A percentile compares a stretch with the other conserved stretches of the same genome.
Evolutionary conservation across 2,329 filamentous ascomycete species (phyloP).

Genomic region (Arthrobotrys sphaeroides): DNA sequence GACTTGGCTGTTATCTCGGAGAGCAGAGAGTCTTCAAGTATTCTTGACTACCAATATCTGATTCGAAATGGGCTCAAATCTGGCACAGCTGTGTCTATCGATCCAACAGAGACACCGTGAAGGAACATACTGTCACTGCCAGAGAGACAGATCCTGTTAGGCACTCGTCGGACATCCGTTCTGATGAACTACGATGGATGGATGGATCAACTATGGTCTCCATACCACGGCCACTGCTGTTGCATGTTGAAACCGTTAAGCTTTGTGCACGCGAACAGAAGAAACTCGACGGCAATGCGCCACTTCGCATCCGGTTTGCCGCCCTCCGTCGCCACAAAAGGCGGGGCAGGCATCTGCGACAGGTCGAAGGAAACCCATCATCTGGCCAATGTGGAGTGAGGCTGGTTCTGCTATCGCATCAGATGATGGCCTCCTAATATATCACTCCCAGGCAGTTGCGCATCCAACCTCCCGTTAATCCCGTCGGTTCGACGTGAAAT

Average conservation of each 20-base stretch:
- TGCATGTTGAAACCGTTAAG: conserved; percentile 30
- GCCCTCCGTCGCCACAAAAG: conserved; percentile 43
- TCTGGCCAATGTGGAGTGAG: conserved; percentile 3
- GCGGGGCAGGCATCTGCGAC: conserved; percentile 24
- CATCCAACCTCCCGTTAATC: conserved; percentile 6
- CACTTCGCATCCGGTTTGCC: conserved; percentile 52
- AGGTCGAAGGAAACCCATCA: neutral
- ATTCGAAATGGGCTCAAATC: no score
- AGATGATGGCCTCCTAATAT: conserved; percentile 42
- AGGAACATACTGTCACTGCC: neutral
- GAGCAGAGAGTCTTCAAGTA: no score
- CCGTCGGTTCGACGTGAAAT: neutral
- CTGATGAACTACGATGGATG: no score
- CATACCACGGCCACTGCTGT: no score
- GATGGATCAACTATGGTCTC: no score
- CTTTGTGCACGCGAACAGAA: conserved; percentile 49
- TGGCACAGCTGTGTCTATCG: neutral
- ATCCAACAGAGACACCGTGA: neutral
- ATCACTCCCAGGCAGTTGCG: conserved; percentile 47
- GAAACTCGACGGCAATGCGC: conserved; percentile 35
- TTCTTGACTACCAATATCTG: no score
- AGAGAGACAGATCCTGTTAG: no score
- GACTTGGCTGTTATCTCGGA: no score
- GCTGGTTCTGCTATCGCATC: conserved; percentile 31
- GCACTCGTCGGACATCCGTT: no score